Conservation (phyloP, 129 eudicot species). For the Tanacetum coccineum region DNA sequence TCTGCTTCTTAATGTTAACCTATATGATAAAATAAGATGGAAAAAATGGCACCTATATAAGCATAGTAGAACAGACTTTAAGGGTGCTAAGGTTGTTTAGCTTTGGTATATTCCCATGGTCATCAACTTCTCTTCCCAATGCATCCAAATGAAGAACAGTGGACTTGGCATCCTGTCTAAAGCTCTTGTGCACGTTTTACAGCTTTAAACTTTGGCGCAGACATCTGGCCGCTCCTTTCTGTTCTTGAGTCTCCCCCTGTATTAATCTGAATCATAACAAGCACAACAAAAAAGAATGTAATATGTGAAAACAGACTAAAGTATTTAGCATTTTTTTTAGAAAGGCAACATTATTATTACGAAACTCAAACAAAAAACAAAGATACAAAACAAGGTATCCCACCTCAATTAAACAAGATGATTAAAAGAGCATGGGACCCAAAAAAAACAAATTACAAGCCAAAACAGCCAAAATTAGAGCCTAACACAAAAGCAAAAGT, state of each 20-base stretch:
- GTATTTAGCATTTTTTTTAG: too few species aligned
- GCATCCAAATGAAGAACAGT: conserved; percentile 90
- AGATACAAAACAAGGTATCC: too few species aligned
- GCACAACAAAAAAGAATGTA: too few species aligned
- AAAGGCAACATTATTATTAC: too few species aligned
- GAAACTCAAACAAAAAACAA: too few species aligned
- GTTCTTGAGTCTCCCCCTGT: conserved; percentile 32
- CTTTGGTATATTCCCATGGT: conserved; percentile 82
- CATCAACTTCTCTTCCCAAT: conserved; percentile 89
- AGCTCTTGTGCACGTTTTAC: conserved; percentile 92
- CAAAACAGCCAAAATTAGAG: too few species aligned
- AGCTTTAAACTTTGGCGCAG: conserved; percentile 72
- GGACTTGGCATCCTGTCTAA: conserved; percentile 86
- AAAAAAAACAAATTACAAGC: too few species aligned
- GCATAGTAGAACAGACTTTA: conserved; percentile 43
- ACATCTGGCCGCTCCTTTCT: conserved; percentile 36
- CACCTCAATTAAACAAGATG: too few species aligned
- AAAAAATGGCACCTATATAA: conserved; percentile 1
- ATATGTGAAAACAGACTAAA: too few species aligned
- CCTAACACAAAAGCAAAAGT: too few species aligned
- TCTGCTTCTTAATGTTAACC: conserved; percentile 97
- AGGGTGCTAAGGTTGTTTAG: conserved; percentile 71
- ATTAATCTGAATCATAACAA: too few species aligned
- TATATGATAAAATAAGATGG: conserved; percentile 17
- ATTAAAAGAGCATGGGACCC: too few species aligned